Evolutionary conservation across 345 rosid species (phyloP).

Genomic region (Atalantia buxifolia): DNA sequence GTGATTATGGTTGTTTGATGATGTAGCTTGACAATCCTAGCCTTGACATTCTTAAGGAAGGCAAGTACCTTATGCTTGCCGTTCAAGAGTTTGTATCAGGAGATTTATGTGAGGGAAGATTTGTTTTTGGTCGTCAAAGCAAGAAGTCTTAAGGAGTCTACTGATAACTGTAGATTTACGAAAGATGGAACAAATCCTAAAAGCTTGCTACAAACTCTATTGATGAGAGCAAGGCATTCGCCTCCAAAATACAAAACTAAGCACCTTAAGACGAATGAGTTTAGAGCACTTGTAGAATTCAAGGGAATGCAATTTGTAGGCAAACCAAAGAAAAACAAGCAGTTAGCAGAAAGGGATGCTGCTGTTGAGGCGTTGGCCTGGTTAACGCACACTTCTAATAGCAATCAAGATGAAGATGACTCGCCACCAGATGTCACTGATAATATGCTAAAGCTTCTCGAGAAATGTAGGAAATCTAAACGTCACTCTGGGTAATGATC

Average conservation of each 20-base stretch:
- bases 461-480: slow-evolving; percentile 64
- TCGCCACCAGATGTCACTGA: slow-evolving; percentile 80
- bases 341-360: slow-evolving; percentile 95
- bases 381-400: slow-evolving; percentile 80
- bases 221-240: slow-evolving; percentile 96
- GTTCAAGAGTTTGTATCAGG: slow-evolving; percentile 89
- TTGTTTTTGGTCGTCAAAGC: slow-evolving; percentile 86
- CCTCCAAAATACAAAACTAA: slow-evolving; percentile 97
- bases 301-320: slow-evolving; percentile 98
- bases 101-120: slow-evolving; percentile 93
- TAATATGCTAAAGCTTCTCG: slow-evolving; percentile 94
- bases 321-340: slow-evolving; percentile 89
- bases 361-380: slow-evolving; percentile 96
- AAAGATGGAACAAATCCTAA: slow-evolving; percentile 93
- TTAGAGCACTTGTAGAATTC: slow-evolving; percentile 87
- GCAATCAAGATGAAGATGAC: slow-evolving; percentile 31
- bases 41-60: slow-evolving; percentile 81
- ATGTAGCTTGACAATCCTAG: slow-evolving; percentile 76
- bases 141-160: slow-evolving; percentile 50
- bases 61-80: slow-evolving; percentile 84
- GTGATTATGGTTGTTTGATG: slow-evolving; percentile 8
- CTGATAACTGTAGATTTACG: slow-evolving; percentile 47
- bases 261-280: slow-evolving; percentile 92
- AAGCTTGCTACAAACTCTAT: slow-evolving; percentile 84
- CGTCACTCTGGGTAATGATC: slow-evolving; percentile 11